Conservation (phyloP, 768 basidiomycete species). For the Pholiota molesta region DNA sequence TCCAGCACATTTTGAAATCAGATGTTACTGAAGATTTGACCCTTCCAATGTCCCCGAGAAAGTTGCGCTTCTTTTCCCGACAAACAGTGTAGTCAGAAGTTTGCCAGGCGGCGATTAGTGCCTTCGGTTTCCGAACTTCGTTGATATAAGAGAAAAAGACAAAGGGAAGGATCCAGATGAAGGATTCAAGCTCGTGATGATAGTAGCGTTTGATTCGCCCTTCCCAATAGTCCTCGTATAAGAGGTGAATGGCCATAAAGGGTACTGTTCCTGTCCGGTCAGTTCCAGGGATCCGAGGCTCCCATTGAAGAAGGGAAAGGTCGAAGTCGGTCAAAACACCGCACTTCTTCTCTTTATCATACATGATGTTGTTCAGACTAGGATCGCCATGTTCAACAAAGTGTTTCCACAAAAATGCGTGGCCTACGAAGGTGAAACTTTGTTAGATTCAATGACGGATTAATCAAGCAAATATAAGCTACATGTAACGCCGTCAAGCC, state of each 20-base stretch:
- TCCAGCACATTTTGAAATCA: no score
- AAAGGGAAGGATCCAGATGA: slow-evolving; percentile 6
- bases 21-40: no score
- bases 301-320: slow-evolving; percentile 11
- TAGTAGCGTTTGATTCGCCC: background rate
- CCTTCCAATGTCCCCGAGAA: no score
- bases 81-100: background rate
- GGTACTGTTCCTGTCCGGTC: slow-evolving; percentile 4
- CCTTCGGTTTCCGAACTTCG: background rate
- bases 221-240: background rate
- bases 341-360: slow-evolving; percentile 12
- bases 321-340: slow-evolving; percentile 35
- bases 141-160: background rate
- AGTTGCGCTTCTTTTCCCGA: no score
- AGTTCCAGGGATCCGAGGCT: background rate
- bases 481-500: slow-evolving; percentile 16
- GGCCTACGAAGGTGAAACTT: background rate
- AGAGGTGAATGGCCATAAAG: slow-evolving; percentile 2
- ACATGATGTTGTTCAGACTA: slow-evolving; percentile 34
- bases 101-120: background rate
- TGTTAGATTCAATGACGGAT: background rate
- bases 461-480: background rate
- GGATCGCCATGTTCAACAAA: slow-evolving; percentile 33
- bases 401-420: slow-evolving; percentile 33
- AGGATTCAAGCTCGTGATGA: slow-evolving; percentile 2